A percentile compares a stretch with the other conserved stretches of the same genome.
These are phyloP conservation scores for Sarocladium oryzae DNA, from an alignment of 2,329 filamentous ascomycete genomes.

Conservation along the genomic window DNA sequence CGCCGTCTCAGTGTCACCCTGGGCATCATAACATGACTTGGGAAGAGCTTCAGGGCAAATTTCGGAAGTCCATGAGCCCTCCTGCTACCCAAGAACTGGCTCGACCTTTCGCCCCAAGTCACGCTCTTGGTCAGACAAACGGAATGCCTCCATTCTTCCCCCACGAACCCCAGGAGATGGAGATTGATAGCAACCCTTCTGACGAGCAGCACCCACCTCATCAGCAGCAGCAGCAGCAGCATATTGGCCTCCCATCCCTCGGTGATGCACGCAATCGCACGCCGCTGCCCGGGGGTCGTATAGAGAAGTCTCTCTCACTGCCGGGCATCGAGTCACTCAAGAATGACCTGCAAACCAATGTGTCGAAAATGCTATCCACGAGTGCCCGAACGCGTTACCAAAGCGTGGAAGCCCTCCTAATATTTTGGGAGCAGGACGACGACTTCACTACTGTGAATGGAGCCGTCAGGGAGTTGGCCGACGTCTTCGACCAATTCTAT, in stretches of 20 bases:
- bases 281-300: slow-evolving; percentile 48
- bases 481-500: slow-evolving; percentile 46
- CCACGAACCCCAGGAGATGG: slow-evolving; percentile 48
- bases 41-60: slow-evolving; percentile 51
- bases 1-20: slow-evolving; percentile 46
- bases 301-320: slow-evolving; percentile 43
- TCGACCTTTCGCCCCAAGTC: slow-evolving; percentile 30
- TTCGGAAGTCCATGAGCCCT: slow-evolving; percentile 45
- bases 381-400: slow-evolving; percentile 47
- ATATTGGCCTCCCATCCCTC: slow-evolving; percentile 31
- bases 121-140: slow-evolving; percentile 25
- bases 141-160: slow-evolving; percentile 25
- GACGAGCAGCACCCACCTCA: slow-evolving; percentile 19
- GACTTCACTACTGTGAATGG: slow-evolving; percentile 32
- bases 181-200: slow-evolving; percentile 36
- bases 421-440: slow-evolving; percentile 51
- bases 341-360: slow-evolving; percentile 45
- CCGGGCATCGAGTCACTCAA: slow-evolving; percentile 45
- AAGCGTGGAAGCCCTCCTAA: slow-evolving; percentile 44
- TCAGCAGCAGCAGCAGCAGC: slow-evolving; percentile 17
- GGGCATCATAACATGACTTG: slow-evolving; percentile 55
- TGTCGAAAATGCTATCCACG: slow-evolving; percentile 42
- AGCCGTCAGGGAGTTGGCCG: slow-evolving; percentile 40
- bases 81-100: slow-evolving; percentile 40
- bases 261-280: slow-evolving; percentile 47